Percentiles rank a stretch among this genome's conserved stretches.
Evolutionary conservation across 352 stramenopile genomes (phyloP).

Genomic region (Pilasporangium apinafurcum): DNA sequence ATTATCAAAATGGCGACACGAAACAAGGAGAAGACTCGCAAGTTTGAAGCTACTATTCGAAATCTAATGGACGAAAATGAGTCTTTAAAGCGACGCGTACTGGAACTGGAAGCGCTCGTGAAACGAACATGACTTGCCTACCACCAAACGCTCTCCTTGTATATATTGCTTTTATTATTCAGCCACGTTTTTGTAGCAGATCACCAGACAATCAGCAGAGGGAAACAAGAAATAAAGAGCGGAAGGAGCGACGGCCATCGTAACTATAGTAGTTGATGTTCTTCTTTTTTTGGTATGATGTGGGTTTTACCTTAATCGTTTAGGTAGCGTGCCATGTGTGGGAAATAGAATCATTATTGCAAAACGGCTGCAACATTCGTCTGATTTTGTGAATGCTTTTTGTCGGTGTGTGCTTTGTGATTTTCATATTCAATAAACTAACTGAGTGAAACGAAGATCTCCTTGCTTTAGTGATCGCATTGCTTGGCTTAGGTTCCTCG

Average conservation of each 20-base stretch:
- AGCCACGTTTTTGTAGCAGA: neutral
- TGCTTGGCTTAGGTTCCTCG: conserved; percentile 32
- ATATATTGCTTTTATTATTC: neutral
- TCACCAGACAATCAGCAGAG: neutral
- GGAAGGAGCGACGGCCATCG: neutral
- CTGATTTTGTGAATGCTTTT: neutral
- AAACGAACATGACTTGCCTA: conserved; percentile 7
- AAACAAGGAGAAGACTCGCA: conserved; percentile 79
- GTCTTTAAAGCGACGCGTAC: conserved; percentile 52
- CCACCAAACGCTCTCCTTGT: neutral
- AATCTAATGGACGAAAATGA: conserved; percentile 78
- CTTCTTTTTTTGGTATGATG: neutral
- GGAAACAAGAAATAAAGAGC: neutral
- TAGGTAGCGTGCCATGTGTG: too few relatives aligned
- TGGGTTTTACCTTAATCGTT: too few relatives aligned
- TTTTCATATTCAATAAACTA: conserved; percentile 66
- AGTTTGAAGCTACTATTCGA: conserved; percentile 72
- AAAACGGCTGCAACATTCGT: too few relatives aligned
- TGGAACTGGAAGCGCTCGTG: conserved; percentile 40
- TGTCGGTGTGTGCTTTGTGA: conserved; percentile 17
- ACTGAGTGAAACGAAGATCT: conserved; percentile 30
- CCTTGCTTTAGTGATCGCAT: conserved; percentile 20
- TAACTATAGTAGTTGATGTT: neutral
- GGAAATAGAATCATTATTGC: too few relatives aligned
- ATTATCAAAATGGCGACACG: conserved; percentile 84